Conservation (phyloP, 768 basidiomycete species). For the Astraeus odoratus region DNA sequence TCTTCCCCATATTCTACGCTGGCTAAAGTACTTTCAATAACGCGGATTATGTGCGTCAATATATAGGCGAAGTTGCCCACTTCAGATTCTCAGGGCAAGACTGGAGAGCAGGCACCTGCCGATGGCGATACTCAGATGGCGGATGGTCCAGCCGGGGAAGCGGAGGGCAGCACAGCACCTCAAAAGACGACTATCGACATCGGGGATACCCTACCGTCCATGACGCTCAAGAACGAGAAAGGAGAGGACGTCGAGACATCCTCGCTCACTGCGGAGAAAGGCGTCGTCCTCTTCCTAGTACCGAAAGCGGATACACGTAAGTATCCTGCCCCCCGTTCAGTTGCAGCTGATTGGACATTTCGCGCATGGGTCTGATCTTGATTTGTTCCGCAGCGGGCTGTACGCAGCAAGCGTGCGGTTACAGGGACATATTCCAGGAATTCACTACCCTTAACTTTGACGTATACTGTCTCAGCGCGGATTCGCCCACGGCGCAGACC, state of each 20-base stretch:
- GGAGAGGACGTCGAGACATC: constrained; percentile 69
- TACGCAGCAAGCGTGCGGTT: constrained; percentile 89
- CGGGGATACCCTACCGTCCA: constrained; percentile 67
- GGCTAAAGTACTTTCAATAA: no score
- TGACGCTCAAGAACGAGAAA: constrained; percentile 80
- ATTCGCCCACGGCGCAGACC: constrained; percentile 62
- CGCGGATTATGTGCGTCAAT: no score
- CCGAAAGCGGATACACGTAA: constrained; percentile 83
- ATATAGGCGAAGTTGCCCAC: no score
- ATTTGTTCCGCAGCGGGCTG: constrained; percentile 58
- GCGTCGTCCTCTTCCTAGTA: constrained; percentile 76
- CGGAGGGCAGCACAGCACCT: constrained; percentile 13
- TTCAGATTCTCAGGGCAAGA: no score
- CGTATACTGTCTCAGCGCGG: constrained; percentile 82
- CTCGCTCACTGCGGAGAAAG: constrained; percentile 57
- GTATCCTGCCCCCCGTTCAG: constrained; percentile 23
- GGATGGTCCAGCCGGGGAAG: constrained; percentile 2
- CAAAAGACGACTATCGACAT: constrained; percentile 42
- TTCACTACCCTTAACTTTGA: constrained; percentile 58
- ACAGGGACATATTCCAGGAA: constrained; percentile 75
- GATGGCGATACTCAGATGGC: constrained; percentile 1
- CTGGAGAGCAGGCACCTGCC: neutral
- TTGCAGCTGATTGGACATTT: neutral
- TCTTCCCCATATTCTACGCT: no score
- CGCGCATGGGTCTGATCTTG: neutral